These are phyloP conservation scores for Stropharia rugosoannulata DNA, from an alignment of 768 basidiomycete species.

Conservation along the genomic window DNA sequence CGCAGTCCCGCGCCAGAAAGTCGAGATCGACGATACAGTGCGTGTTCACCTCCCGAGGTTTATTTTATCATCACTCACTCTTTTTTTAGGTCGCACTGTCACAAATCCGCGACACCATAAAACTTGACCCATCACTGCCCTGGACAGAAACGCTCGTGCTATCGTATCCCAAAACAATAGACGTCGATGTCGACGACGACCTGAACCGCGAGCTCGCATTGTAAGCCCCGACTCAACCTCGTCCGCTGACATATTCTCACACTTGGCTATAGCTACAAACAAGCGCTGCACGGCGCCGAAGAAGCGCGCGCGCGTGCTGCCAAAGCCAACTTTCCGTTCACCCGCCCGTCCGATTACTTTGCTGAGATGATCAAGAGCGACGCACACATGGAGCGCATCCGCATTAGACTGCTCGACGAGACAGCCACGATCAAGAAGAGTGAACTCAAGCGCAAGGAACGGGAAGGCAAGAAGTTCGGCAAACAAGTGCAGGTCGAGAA, in stretches of 20 bases:
- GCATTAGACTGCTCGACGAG: constrained; percentile 88
- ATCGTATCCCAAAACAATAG: constrained; percentile 69
- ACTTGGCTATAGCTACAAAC: constrained; percentile 75
- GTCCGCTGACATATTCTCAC: background rate
- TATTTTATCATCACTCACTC: background rate
- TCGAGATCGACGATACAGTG: constrained; percentile 81
- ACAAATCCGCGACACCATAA: constrained; percentile 76
- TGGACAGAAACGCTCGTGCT: constrained; percentile 85
- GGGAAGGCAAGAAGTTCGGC: constrained; percentile 96
- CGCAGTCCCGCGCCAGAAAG: constrained; percentile 75
- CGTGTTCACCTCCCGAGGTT: constrained; percentile 19
- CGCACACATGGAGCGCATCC: constrained; percentile 95
- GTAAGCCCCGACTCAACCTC: constrained; percentile 49
- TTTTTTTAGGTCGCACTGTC: constrained; percentile 64
- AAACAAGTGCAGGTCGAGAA: constrained; percentile 98
- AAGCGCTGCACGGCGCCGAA: constrained; percentile 84
- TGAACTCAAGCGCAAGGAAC: constrained; percentile 88
- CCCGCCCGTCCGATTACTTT: constrained; percentile 91
- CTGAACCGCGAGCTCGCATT: constrained; percentile 94
- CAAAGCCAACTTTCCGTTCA: constrained; percentile 80
- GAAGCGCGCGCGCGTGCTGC: constrained; percentile 74
- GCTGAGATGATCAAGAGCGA: constrained; percentile 99
- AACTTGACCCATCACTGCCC: constrained; percentile 69
- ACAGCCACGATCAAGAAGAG: constrained; percentile 83
- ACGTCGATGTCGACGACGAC: constrained; percentile 83